Conservation (phyloP, 2,329 filamentous ascomycete species). For the Pseudocercospora fuligena region DNA sequence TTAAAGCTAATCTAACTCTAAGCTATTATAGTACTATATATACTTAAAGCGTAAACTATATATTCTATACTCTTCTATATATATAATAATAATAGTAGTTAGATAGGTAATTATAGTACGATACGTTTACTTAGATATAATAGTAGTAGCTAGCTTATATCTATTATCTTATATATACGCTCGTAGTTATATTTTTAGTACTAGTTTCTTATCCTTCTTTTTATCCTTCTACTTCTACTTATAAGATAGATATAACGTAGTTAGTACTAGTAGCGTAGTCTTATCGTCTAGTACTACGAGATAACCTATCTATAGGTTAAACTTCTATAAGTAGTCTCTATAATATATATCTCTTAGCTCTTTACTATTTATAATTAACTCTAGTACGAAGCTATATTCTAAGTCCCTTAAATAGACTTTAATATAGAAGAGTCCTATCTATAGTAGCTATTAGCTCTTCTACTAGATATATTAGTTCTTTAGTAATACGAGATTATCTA, state of each 20-base stretch:
- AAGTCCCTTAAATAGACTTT: background rate
- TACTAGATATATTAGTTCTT: background rate
- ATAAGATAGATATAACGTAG: background rate
- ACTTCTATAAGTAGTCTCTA: background rate
- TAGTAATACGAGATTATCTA: background rate
- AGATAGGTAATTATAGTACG: too few species aligned
- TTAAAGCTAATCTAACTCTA: too few species aligned
- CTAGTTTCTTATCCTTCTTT: background rate
- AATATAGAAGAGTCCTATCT: background rate
- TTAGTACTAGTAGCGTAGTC: background rate
- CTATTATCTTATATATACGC: background rate
- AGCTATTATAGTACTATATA: too few species aligned
- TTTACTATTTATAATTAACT: background rate
- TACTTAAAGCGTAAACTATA: too few species aligned
- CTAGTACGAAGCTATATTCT: background rate
- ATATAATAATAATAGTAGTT: too few species aligned
- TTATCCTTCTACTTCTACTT: background rate
- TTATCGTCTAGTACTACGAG: background rate
- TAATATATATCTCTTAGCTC: background rate
- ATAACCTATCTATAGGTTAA: background rate
- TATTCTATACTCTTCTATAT: too few species aligned
- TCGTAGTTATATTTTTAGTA: background rate
- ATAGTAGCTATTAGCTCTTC: background rate
- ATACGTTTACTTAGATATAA: too few species aligned
- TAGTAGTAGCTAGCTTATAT: too few species aligned